Evolutionary conservation across 345 rosid species (phyloP), one percentile per base, ranked within the genome.

Genomic region (Hevea brasiliensis): DNA sequence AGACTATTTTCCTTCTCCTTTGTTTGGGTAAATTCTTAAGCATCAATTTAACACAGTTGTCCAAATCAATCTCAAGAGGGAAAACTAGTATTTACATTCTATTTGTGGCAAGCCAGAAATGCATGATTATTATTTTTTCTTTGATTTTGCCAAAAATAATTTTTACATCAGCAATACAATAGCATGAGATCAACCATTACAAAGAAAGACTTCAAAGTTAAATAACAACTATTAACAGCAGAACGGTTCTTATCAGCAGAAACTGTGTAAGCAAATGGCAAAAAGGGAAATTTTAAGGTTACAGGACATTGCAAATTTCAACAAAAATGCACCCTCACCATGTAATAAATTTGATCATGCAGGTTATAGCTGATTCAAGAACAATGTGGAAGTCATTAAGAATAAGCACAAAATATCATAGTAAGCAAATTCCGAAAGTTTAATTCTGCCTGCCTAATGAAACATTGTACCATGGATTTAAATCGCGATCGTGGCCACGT

Each of bases 121-220:
- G 69, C 32, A 8, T 47, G 8, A 44, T 61, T 56, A 50, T 65
- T 26, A 11, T 15, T 51, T 44, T 11, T 64, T 13, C 17, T 15
- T 8, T 24, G 13, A 56, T 40, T 65, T 64, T 35, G 17, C 27
- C 3, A 62, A 51, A 65, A 32, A 3, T 24, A 3, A 45, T 15
- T 18, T 32, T 53, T 53, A 68, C 44, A 48, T 67, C 71, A 13
- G 41, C 71, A 35, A n/a, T n/a, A n/a, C 50, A 35, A 29, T 35
- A 56, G 6, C 18, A 68, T 56, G 32, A 23, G 23, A 15, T 9
- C 21, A 41, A 35, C 32, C 6, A 54, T 23, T 32, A 12, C 35
- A 44, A 26, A 23, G 47, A 14, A 54, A 51, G 48, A 60, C 67
- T 32, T 7, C 3, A n/a, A 71, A 29, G 3, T 21, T 54, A 47